Evolutionary conservation across 345 rosid species (phyloP), one percentile per base, ranked within the genome.

Genomic region (Gossypioides kirkii): DNA sequence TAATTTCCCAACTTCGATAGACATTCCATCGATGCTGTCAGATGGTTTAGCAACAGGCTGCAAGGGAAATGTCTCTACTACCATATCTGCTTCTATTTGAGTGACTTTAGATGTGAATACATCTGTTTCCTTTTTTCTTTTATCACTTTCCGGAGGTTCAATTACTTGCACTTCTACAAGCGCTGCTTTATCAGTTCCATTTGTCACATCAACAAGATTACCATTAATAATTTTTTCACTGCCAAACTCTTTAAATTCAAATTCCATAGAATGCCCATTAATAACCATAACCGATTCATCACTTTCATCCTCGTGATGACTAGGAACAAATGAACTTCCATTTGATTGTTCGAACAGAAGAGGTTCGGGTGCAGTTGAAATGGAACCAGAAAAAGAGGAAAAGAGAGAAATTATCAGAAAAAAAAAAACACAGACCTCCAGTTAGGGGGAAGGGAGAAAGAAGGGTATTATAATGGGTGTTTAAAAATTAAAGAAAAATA

Each of bases 11-110:
- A 22, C 60, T 46, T 71, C 74, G 55, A 41, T 49, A 69, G 76
- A 74, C 20, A 71, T 82, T 77, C 46, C 80, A 74, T 73, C 78
- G 13, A 66, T 65, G 63, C 61, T 53, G 17, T 68, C 80, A 77
- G 73, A 54, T 60, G 78, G 50, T 53, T n/a, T 47, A 22, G 77
- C 59, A n/a, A 79, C 70, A 68, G 89, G 81, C 60, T 64, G 78
- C 47, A 87, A 6, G 7, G 91, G 97, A 72, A 87, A 87, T 36
- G 89, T 80, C 78, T 87, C 91, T 11, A 81, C 84, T 53, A 77
- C 78, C 12, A 82, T 82, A 74, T 79, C 87, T 50, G 75, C 69
- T 73, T 79, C 70, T 71, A 69, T 71, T 26, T 75, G 81, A 70
- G 76, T 75, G 58, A 70, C 64, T 70, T 74, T 42, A 72, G 80